Evolutionary conservation across 306 rosid genomes (phyloP), one percentile per base, ranked within the genome.

Genomic region (Chamaecrista fasciculata): DNA sequence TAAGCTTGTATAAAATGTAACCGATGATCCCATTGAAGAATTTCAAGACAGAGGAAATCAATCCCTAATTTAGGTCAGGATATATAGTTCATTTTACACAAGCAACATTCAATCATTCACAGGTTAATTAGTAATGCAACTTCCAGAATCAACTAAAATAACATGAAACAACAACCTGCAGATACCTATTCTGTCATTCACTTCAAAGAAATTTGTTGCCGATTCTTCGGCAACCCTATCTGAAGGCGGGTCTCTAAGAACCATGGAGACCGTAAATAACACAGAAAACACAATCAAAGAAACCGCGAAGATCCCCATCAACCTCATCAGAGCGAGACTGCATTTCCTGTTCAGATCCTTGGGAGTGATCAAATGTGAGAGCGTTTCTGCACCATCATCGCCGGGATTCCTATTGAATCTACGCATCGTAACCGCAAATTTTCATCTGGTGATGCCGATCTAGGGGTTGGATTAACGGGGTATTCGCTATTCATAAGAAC

Each of bases 191-290:
- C 47, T 65, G 26, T 70, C 9, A 33, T 58, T 65, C 37, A 50
- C 48, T 51, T 69, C 56, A 69, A 78, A 53, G 66, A 75, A 40
- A 58, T 56, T 34, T 40, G 55, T 10, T 40, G 73, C 62, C 1
- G 79, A 78, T 69, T 75, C 48, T 43, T 77, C 84, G 16, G 29
- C 33, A 51, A 78, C 82, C 29, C 64, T 80, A 78, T 84, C 87
- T 0, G 84, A 75, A 15, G 84, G 87, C 0, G 84, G 84, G 62
- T 84, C 92, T 69, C 66, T 73, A 56, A 87, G 81, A 73, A 87
- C 79, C 25, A 84, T 71, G 11, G 82, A 75, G 23, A 80, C 79
- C 2, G 89, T 84, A 62, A 87, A 82, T 59, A 87, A 5, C 0
- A 72, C 86, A 37, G 89, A 84, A 26, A 84, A 28, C 28, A 87